Base-by-base conservation (phyloP, 768 basidiomycete genomes). In the Kondoa subrosea region DNA sequence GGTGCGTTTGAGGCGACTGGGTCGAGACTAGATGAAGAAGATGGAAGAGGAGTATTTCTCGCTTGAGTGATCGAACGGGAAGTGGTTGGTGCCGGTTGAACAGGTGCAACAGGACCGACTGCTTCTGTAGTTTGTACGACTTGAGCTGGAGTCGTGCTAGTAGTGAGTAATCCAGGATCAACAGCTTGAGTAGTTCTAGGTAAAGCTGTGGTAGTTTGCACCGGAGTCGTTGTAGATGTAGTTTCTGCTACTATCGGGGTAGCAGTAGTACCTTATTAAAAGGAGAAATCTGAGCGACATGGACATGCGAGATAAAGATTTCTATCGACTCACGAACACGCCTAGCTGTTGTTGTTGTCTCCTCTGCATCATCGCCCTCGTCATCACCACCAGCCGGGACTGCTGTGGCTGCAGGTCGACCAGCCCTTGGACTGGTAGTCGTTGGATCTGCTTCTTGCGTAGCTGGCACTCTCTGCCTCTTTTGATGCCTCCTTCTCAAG, bases 151-250 rank as follows among this genome's bases (percentile, higher is more conserved):
- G 8, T 3, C 59, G 15, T 14, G 34, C 58, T 77, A 81, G 8
- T 73, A 80, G 57, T 72, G n/a, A 26, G 8, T 33, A 25, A n/a
- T n/a, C n/a, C 62, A 17, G n/a, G 29, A 16, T 17, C 29, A 64
- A 64, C 21, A 4, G 29, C 15, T n/a, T 21, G 27, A 25, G n/a
- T 33, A 17, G 17, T 27, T 50, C 12, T 50, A 50, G 40, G 8
- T 50, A 21, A 8, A 21, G 21, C 21, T 50, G 8, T 8, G 40
- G 40, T 50, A 50, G 40, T 21, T 50, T 50, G 40, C 8, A 21
- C 40, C 40, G 40, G 40, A 8, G 40, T 50, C 8, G 40, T 8
- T 50, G 40, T n/a, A n/a, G n/a, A n/a, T n/a, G n/a, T n/a, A n/a
- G n/a, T n/a, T n/a, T n/a, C n/a, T n/a, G n/a, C n/a, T n/a, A n/a